These are phyloP conservation scores for Keqinozyma sinolaborantium DNA, from an alignment of 1,139 yeast species.

Conservation along the genomic window DNA sequence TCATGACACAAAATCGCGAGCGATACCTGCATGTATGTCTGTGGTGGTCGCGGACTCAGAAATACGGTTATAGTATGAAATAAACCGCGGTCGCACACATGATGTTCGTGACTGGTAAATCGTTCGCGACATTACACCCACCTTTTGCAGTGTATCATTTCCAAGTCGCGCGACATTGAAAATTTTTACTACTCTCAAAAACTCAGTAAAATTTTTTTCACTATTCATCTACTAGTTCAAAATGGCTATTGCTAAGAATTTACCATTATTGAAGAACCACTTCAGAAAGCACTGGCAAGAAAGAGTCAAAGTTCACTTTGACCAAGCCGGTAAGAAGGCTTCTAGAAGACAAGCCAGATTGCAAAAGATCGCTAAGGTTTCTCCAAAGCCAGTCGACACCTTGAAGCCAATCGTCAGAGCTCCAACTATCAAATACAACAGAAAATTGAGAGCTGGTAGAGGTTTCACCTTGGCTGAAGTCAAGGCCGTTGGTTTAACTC, in stretches of 20 bases:
- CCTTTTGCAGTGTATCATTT: too few relatives aligned
- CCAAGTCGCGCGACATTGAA: slow-evolving; percentile 1
- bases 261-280: slow-evolving; percentile 95
- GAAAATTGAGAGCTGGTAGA: slow-evolving; percentile 99
- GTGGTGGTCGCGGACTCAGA: background rate
- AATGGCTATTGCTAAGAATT: slow-evolving; percentile 95
- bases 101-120: slow-evolving; percentile 1
- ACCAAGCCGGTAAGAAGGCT: slow-evolving; percentile 99
- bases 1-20: background rate
- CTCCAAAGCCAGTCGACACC: slow-evolving; percentile 96
- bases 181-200: background rate
- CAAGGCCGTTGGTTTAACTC: slow-evolving; percentile 95
- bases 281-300: slow-evolving; percentile 99
- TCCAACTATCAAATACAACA: slow-evolving; percentile 98
- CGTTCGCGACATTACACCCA: slow-evolving; percentile 1
- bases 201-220: background rate
- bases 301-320: slow-evolving; percentile 98
- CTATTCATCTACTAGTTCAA: slow-evolving; percentile 10
- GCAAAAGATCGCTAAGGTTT: slow-evolving; percentile 89
- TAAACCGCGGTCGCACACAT: slow-evolving; percentile 1
- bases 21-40: too few relatives aligned
- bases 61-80: background rate
- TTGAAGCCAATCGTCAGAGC: slow-evolving; percentile 98
- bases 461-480: slow-evolving; percentile 98
- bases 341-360: slow-evolving; percentile 95